These are phyloP conservation scores for Lachancea nothofagi DNA, from an alignment of 805 yeast species.

Conservation along the genomic window DNA sequence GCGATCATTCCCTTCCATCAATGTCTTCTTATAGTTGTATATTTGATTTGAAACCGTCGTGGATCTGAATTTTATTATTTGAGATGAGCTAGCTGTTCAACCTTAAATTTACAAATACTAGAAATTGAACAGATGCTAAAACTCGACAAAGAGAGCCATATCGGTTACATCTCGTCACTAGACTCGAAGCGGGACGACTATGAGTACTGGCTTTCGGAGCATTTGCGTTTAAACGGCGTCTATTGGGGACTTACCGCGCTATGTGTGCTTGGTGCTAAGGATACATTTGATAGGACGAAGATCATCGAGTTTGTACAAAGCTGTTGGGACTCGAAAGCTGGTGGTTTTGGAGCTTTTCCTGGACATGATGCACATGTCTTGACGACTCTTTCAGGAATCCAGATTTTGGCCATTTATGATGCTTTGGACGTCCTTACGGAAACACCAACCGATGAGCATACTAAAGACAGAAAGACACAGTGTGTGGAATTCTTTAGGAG, in stretches of 20 bases:
- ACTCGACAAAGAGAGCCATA: constrained; percentile 45
- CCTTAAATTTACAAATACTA: neutral
- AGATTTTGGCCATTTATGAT: constrained; percentile 64
- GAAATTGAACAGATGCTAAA: constrained; percentile 6
- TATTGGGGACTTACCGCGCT: constrained; percentile 93
- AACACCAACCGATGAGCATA: neutral
- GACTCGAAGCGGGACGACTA: constrained; percentile 52
- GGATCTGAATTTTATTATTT: neutral
- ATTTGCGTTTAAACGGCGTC: constrained; percentile 81
- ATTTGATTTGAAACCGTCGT: neutral
- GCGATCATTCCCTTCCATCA: neutral
- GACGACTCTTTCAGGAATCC: constrained; percentile 82
- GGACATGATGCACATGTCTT: constrained; percentile 83
- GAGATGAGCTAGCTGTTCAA: neutral
- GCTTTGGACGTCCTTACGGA: constrained; percentile 40
- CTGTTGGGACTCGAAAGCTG: constrained; percentile 54
- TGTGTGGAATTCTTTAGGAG: constrained; percentile 36
- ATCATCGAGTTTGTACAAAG: constrained; percentile 61
- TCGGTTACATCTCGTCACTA: constrained; percentile 48
- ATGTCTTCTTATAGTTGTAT: neutral
- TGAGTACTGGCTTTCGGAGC: constrained; percentile 88
- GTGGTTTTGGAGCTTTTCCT: constrained; percentile 90
- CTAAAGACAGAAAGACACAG: constrained; percentile 12
- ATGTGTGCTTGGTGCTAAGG: constrained; percentile 49
- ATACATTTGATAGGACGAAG: constrained; percentile 54